phyloP scores from a whole-genome alignment of 345 rosid genomes.

The Lenwebbia sp. region DNA sequence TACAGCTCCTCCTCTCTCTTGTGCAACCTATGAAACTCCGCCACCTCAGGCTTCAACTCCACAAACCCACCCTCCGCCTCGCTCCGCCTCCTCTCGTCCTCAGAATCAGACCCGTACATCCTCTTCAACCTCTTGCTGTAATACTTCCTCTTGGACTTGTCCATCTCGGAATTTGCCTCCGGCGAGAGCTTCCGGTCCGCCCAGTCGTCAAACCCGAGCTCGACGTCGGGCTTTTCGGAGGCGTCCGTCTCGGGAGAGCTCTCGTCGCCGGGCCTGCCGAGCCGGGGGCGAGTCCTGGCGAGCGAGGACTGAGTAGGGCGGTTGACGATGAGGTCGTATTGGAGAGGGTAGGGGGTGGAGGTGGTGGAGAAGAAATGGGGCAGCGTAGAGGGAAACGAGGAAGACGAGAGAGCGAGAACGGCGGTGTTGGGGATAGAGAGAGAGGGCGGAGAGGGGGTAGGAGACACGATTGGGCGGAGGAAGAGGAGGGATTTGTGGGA shows the following conservation, averaged over 20 bases:
- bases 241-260: constrained; percentile 15
- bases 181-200: constrained; percentile 55
- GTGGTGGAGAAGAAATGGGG: constrained; percentile 33
- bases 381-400: background rate
- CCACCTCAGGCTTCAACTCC: constrained; percentile 82
- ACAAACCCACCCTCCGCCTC: constrained; percentile 53
- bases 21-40: constrained; percentile 64
- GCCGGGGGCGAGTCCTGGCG: constrained; percentile 29
- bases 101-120: constrained; percentile 88
- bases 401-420: constrained; percentile 12
- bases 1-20: constrained; percentile 89
- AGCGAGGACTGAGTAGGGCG: constrained; percentile 50
- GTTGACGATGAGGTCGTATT: constrained; percentile 74
- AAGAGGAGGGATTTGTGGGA: constrained; percentile 14
- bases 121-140: constrained; percentile 73
- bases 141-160: constrained; percentile 79
- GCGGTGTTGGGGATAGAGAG: constrained; percentile 5
- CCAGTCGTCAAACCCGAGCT: constrained; percentile 61
- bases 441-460: constrained; percentile 1
- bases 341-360: constrained; percentile 74
- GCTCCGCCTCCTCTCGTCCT: constrained; percentile 39
- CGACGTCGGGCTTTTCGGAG: constrained; percentile 23
- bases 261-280: constrained; percentile 12
- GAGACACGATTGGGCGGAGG: constrained; percentile 25
- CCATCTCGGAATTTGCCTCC: constrained; percentile 38